Conservation (phyloP, 257 asterid species). For the Jasminum sambac region DNA sequence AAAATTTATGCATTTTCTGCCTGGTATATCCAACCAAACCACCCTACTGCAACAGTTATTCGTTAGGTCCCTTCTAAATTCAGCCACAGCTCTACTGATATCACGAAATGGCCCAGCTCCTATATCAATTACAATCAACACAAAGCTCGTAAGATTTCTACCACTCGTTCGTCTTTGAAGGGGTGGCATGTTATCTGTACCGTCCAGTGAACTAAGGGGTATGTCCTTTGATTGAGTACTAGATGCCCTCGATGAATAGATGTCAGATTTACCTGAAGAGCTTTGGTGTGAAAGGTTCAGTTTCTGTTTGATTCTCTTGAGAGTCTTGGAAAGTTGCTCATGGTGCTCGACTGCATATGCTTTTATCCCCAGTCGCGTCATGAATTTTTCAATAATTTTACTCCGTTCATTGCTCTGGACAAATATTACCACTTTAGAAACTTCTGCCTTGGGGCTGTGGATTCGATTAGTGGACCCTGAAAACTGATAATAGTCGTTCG, state of each 20-base stretch:
- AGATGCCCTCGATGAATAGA: slow-evolving; percentile 31
- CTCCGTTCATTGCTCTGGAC: slow-evolving; percentile 48
- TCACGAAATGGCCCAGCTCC: slow-evolving; percentile 43
- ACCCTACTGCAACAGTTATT: slow-evolving; percentile 41
- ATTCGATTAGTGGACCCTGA: slow-evolving; percentile 27
- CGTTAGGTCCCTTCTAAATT: slow-evolving; percentile 50
- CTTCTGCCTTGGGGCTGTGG: slow-evolving; percentile 39
- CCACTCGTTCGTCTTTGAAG: slow-evolving; percentile 18
- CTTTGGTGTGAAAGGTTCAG: slow-evolving; percentile 15
- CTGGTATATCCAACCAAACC: slow-evolving; percentile 60
- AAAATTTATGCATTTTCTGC: slow-evolving; percentile 5
- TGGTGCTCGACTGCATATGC: slow-evolving; percentile 48
- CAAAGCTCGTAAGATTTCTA: slow-evolving; percentile 12
- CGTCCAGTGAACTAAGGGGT: no score
- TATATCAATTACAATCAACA: slow-evolving; percentile 54
- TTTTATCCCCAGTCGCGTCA: slow-evolving; percentile 51
- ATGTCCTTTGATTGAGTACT: slow-evolving; percentile 42
- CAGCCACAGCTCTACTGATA: slow-evolving; percentile 48
- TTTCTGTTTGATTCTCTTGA: slow-evolving; percentile 42
- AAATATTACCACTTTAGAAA: slow-evolving; percentile 59
- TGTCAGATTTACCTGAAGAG: slow-evolving; percentile 31
- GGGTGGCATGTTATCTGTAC: slow-evolving; percentile 17
- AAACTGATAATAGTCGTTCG: slow-evolving; percentile 27
- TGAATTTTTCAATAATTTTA: slow-evolving; percentile 39
- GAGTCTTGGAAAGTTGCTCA: slow-evolving; percentile 42